Conservation (phyloP, 371 early-diverging fungal genomes). For the Apophysomyces variabilis region DNA sequence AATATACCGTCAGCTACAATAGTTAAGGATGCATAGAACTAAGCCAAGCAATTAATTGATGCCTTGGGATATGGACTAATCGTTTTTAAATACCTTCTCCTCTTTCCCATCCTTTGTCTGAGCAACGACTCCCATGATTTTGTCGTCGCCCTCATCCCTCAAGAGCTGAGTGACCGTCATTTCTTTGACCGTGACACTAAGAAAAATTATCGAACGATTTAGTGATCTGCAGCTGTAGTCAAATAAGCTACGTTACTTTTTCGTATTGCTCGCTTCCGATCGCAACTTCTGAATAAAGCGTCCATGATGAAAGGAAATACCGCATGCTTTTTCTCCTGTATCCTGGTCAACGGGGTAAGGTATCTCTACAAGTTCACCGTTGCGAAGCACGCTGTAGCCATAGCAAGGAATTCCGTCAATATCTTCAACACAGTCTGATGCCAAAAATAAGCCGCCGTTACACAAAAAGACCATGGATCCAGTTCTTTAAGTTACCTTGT, state of each 20-base stretch:
- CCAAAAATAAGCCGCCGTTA: not conserved
- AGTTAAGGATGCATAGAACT: conserved; percentile 68
- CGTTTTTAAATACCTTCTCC: conserved; percentile 22
- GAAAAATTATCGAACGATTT: conserved; percentile 8
- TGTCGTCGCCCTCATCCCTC: conserved; percentile 39
- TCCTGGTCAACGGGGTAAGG: conserved; percentile 61
- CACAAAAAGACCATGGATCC: not conserved
- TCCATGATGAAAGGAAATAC: conserved; percentile 94
- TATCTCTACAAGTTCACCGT: conserved; percentile 60
- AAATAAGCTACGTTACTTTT: conserved; percentile 48
- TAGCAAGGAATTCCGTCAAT: conserved; percentile 88
- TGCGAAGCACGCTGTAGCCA: conserved; percentile 83
- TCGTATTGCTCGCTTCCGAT: conserved; percentile 61
- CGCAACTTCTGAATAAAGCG: conserved; percentile 87
- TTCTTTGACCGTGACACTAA: conserved; percentile 75
- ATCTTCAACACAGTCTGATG: conserved; percentile 73
- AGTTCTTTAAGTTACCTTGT: conserved; percentile 40
- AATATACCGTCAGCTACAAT: conserved; percentile 77
- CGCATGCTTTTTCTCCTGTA: conserved; percentile 56
- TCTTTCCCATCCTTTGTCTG: conserved; percentile 28
- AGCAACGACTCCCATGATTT: conserved; percentile 59
- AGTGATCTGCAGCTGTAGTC: conserved; percentile 2
- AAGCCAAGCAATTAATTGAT: not conserved
- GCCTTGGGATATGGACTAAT: not conserved
- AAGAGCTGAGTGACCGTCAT: conserved; percentile 70